A percentile compares a stretch with the other conserved stretches of the same genome.
These are phyloP conservation scores for Sclerotinia sclerotiorum DNA, from an alignment of 2,329 filamentous ascomycete genomes.

Conservation along the genomic window DNA sequence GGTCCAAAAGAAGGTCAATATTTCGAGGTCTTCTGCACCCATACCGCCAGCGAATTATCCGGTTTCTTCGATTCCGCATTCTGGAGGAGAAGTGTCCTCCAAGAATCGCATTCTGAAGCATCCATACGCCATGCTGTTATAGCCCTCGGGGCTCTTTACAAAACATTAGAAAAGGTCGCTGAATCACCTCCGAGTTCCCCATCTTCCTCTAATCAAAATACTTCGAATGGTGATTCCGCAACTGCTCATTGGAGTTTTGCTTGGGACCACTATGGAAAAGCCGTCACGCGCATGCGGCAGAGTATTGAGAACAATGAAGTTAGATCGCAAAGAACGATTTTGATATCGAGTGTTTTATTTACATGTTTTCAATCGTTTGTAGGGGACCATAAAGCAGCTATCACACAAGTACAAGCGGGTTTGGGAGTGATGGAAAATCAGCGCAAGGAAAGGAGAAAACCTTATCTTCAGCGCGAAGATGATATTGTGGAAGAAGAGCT, in stretches of 20 bases:
- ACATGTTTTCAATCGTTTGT: conserved; percentile 70
- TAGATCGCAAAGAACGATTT: conserved; percentile 51
- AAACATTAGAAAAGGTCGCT: conserved; percentile 59
- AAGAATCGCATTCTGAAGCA: conserved; percentile 61
- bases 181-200: conserved; percentile 47
- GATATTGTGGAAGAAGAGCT: conserved; percentile 50
- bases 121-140: conserved; percentile 65
- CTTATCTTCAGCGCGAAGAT: conserved; percentile 27
- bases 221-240: conserved; percentile 43
- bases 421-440: conserved; percentile 55
- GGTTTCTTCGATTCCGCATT: conserved; percentile 67
- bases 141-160: conserved; percentile 65
- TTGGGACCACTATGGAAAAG: conserved; percentile 58
- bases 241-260: conserved; percentile 59
- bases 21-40: conserved; percentile 61
- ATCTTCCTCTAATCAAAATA: conserved; percentile 25
- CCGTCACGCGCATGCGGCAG: conserved; percentile 52
- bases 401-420: conserved; percentile 60
- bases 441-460: conserved; percentile 47
- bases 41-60: conserved; percentile 62
- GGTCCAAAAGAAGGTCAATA: conserved; percentile 55
- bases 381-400: conserved; percentile 61
- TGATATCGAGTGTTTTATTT: conserved; percentile 66
- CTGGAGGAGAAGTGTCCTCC: conserved; percentile 62
- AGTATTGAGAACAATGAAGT: conserved; percentile 46